A percentile compares a stretch with the other conserved stretches of the same genome.
Conservation (phyloP, 2,329 filamentous ascomycete genomes). For the Fusarium tuaranense region DNA sequence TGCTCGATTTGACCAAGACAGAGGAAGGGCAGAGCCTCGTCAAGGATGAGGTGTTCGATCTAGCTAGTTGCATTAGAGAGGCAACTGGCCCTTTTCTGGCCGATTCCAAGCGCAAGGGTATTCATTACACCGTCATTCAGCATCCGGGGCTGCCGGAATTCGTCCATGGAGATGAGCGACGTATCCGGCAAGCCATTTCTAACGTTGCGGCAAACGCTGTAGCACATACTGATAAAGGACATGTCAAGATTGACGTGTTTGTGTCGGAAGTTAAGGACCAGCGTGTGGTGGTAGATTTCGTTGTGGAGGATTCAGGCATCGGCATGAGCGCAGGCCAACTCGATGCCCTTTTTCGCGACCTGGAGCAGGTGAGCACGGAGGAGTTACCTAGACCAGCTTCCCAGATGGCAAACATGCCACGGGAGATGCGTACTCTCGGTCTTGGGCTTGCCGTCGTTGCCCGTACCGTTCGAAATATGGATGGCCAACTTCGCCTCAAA, state of each 20-base stretch:
- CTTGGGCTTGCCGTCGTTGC: slow-evolving; percentile 91
- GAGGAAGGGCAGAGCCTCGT: slow-evolving; percentile 84
- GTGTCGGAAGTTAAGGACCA: slow-evolving; percentile 64
- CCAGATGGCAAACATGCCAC: slow-evolving; percentile 45
- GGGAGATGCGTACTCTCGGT: slow-evolving; percentile 68
- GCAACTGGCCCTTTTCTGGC: slow-evolving; percentile 79
- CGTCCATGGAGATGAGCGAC: slow-evolving; percentile 83
- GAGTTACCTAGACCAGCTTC: slow-evolving; percentile 44
- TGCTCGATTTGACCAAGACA: slow-evolving; percentile 88
- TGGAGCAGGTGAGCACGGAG: slow-evolving; percentile 68
- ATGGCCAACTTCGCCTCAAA: slow-evolving; percentile 85
- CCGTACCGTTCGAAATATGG: slow-evolving; percentile 88
- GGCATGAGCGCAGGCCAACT: slow-evolving; percentile 75
- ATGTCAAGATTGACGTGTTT: slow-evolving; percentile 77
- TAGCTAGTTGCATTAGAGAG: slow-evolving; percentile 78
- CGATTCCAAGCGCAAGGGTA: slow-evolving; percentile 81
- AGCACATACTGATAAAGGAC: slow-evolving; percentile 77
- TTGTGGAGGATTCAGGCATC: slow-evolving; percentile 79
- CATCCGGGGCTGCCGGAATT: slow-evolving; percentile 76
- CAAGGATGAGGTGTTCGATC: slow-evolving; percentile 84
- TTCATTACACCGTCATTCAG: slow-evolving; percentile 75
- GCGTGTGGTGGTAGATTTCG: slow-evolving; percentile 77
- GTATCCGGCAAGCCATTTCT: slow-evolving; percentile 83
- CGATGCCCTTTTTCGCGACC: slow-evolving; percentile 68
- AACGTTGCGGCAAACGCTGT: slow-evolving; percentile 90